Percentiles rank a stretch among this genome's conserved stretches.
These are phyloP conservation scores for Herpomyces periplanetae DNA, from an alignment of 2,329 filamentous ascomycete species.

Conservation along the genomic window DNA sequence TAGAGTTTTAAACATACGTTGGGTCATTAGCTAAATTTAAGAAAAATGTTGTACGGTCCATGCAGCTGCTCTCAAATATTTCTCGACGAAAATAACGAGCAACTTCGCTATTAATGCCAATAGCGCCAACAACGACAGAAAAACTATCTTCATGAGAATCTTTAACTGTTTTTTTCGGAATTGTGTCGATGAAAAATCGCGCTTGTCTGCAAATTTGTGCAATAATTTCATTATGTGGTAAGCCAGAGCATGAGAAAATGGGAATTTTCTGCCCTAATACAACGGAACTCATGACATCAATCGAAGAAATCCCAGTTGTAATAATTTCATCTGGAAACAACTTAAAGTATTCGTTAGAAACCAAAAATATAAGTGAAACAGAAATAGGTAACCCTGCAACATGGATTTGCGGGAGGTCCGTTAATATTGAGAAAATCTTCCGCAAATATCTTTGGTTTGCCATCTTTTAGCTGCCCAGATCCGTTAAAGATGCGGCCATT, in stretches of 20 bases:
- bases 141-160: constrained; percentile 97
- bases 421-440: constrained; percentile 98
- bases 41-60: constrained; percentile 91
- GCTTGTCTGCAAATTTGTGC: constrained; percentile 95
- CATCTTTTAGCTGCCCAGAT: constrained; percentile 88
- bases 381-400: constrained; percentile 56
- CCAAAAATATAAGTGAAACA: no score
- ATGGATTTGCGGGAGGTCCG: constrained; percentile 91
- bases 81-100: constrained; percentile 92
- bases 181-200: constrained; percentile 55
- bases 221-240: constrained; percentile 96
- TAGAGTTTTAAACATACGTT: constrained; percentile 20
- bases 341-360: no score
- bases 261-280: constrained; percentile 97
- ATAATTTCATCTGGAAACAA: constrained; percentile 99
- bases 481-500: constrained; percentile 93
- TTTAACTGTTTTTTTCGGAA: constrained; percentile 72
- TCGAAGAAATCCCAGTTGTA: constrained; percentile 90
- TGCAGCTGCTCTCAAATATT: constrained; percentile 93
- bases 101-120: constrained; percentile 99
- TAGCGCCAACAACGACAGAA: constrained; percentile 94
- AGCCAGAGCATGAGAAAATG: constrained; percentile 90
- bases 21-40: constrained; percentile 96
- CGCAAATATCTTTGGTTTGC: constrained; percentile 83
- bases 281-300: constrained; percentile 81